Base-by-base conservation (phyloP, 192 early-diverging fungal species). In the Linderina pennispora region DNA sequence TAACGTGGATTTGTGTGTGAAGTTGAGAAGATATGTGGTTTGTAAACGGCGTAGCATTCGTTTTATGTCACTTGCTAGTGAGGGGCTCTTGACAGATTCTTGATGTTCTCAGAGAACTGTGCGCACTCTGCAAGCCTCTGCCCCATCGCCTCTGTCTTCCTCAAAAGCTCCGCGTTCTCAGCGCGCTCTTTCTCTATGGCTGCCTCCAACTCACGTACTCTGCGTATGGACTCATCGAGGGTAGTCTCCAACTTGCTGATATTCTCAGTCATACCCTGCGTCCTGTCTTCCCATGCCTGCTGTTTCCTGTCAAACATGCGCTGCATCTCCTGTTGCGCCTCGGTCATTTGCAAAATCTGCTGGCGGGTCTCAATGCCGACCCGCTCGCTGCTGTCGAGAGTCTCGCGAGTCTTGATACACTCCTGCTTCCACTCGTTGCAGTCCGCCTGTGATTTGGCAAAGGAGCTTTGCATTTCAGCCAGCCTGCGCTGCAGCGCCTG, bases 151-250 rank as follows among this genome's bases (percentile, higher is more conserved):
- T 34, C 24, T 21, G 43, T 49, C 34, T 55, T 53, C 0, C 35
- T 34, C 3, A 52, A 35, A 24, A 60, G 39, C 34, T 60, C 53
- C 17, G 55, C 56, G 11, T 14, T 31, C 1, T 31, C 25, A 2
- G 44, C 34, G 2, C 45, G 47, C 17, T 72, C 68, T 1, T 44
- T 36, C 8, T 53, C 43, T 1, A 40, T 23, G 38, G 53, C 52
- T 10, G 57, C 25, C 35, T 72, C 68, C 1, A 64, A 40, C 13
- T 46, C 52, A 1, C 61, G 48, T 20, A 72, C 33, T 9, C 68
- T 16, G 2, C 56, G 36, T 1, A 72, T 45, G 16, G 68, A 61
- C 18, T 72, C 53, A 9, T 38, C 49, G 24, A 72, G 28, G 3
- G 68, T 61, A 0, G 18, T 11, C 39, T 72, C 68, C 28, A 72